Percentiles rank a stretch among this genome's conserved stretches.
Evolutionary conservation across 2,329 filamentous ascomycete species (phyloP).

Genomic region (Mollisia scopiformis): DNA sequence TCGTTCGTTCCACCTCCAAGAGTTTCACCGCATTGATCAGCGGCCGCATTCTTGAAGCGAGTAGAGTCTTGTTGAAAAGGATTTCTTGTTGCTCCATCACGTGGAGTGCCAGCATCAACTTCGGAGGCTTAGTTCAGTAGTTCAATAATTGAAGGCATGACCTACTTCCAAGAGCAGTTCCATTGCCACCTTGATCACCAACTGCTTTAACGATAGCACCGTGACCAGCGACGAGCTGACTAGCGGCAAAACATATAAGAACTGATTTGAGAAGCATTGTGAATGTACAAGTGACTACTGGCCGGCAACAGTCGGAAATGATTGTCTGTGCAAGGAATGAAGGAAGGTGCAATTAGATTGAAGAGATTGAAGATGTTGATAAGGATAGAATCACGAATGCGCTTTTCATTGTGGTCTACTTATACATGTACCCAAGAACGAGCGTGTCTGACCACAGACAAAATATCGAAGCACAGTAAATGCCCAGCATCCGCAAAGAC

Average conservation of each 20-base stretch:
- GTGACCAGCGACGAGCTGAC: conserved; percentile 60
- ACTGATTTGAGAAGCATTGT: conserved; percentile 46
- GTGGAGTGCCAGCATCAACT: conserved; percentile 58
- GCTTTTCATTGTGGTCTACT: background rate
- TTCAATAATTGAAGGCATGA: too few species aligned
- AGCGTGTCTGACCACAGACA: background rate
- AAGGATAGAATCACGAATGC: background rate
- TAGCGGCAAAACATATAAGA: conserved; percentile 54
- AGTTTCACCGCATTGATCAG: conserved; percentile 60
- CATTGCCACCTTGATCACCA: conserved; percentile 58
- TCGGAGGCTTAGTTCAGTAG: too few species aligned
- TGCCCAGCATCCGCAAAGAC: conserved; percentile 17
- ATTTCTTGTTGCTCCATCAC: conserved; percentile 60
- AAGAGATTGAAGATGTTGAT: conserved; percentile 13
- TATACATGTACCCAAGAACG: conserved; percentile 2
- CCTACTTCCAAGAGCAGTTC: conserved; percentile 51
- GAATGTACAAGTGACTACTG: conserved; percentile 13
- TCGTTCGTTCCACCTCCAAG: conserved; percentile 59
- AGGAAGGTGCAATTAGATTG: conserved; percentile 4
- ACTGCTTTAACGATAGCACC: conserved; percentile 59
- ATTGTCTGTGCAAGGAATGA: conserved; percentile 3
- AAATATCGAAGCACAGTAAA: conserved; percentile 5
- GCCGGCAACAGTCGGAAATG: conserved; percentile 18
- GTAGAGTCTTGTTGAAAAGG: conserved; percentile 69
- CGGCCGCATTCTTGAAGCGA: conserved; percentile 58